A percentile compares a stretch with the other conserved stretches of the same genome.
Conservation (phyloP, 768 basidiomycete species). For the Cystobasidium onofrii region DNA sequence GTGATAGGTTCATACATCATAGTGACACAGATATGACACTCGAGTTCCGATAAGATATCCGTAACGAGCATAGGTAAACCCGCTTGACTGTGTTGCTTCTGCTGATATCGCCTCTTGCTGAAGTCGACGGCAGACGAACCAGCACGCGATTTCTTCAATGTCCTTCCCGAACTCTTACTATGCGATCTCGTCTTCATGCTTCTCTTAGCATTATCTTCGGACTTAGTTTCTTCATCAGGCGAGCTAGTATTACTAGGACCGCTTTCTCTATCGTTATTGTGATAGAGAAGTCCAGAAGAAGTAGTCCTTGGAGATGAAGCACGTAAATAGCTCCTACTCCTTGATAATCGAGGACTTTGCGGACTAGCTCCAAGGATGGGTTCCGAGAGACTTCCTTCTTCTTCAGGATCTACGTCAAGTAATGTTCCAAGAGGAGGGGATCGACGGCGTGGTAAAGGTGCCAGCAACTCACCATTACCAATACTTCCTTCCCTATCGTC, state of each 20-base stretch:
- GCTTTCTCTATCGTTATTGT: neutral
- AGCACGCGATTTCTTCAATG: neutral
- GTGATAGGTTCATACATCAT: constrained; percentile 79
- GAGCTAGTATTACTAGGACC: constrained; percentile 2
- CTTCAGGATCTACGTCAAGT: neutral
- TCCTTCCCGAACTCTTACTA: neutral
- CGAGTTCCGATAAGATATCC: constrained; percentile 57
- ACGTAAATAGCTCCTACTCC: neutral
- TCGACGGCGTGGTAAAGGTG: neutral
- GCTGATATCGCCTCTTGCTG: no score
- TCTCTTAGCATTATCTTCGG: constrained; percentile 32
- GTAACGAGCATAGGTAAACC: constrained; percentile 42
- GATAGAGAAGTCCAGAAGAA: neutral
- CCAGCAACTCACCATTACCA: no score
- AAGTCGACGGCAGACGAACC: neutral
- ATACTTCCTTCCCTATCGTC: neutral
- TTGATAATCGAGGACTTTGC: neutral
- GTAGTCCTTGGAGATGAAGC: neutral
- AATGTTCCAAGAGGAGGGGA: neutral
- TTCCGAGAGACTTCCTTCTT: neutral
- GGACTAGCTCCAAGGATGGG: neutral
- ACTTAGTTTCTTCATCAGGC: neutral
- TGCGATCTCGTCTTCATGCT: neutral
- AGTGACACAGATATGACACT: constrained; percentile 84
- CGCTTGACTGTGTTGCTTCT: neutral